Evolutionary conservation across 129 eudicot genomes (phyloP).

Genomic region (Flaveria bidentis): DNA sequence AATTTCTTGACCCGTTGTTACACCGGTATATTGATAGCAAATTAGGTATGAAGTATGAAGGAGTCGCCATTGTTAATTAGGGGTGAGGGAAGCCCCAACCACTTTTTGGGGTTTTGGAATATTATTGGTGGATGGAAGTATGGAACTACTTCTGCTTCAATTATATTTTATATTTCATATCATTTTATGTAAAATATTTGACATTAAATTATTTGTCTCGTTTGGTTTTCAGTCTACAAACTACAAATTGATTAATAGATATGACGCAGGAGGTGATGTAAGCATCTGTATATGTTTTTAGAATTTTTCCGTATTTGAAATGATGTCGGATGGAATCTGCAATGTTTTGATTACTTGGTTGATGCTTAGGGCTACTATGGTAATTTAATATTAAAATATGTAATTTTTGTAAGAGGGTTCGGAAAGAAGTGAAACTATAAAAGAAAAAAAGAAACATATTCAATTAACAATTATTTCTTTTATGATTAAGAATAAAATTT

Average conservation of each 20-base stretch:
- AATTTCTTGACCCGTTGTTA: no score
- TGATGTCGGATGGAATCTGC: not conserved
- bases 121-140: slow-evolving; percentile 19
- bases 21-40: not conserved
- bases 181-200: not conserved
- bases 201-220: slow-evolving; percentile 1
- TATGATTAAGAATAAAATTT: no score
- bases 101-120: slow-evolving; percentile 13
- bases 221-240: slow-evolving; percentile 17
- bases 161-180: not conserved
- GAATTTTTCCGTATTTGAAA: not conserved
- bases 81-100: slow-evolving; percentile 18
- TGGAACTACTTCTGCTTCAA: slow-evolving; percentile 12
- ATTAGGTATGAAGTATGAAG: not conserved
- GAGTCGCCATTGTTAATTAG: slow-evolving; percentile 3
- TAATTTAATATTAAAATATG: no score
- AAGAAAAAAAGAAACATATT: no score
- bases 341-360: not conserved
- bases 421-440: no score
- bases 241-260: not conserved
- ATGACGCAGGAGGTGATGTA: not conserved
- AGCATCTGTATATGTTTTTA: not conserved
- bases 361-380: no score
- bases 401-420: no score
- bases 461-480: no score